Base-by-base conservation (phyloP, 208 protist species). In the Blastocrithidia nonstop region DNA sequence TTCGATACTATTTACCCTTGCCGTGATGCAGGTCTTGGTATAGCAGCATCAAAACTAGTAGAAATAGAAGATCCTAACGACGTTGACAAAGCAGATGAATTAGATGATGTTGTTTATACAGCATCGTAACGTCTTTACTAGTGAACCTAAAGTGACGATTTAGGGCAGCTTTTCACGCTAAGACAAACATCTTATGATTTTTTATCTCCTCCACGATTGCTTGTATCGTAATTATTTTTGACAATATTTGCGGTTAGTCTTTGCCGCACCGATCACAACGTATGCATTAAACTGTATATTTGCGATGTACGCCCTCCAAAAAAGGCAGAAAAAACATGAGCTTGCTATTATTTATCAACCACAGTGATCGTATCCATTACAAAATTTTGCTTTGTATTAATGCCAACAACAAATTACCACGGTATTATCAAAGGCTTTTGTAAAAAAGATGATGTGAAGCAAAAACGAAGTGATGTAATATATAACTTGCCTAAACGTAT, bases 401-500 rank as follows among this genome's bases (percentile, higher is more conserved):
- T 45, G 23, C 16, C 43, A 11, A 54, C 33, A 0, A 81, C 63
- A 41, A 71, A 53, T 16, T 76, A 66, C 60, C 70, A 63, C 1
- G 39, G 37, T 7, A 81, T 41, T 36, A 64, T 52, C 6, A 81
- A 16, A 6, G 59, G 48, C 19, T 50, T 31, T 2, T 59, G 59
- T n/a, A 81, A 50, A 25, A 81, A 76, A 3, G 63, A 57, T 3
- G 72, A 81, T 21, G 41, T 38, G 45, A 81, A 81, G 39, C 66
- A 74, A 19, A 81, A 19, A 4, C 72, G 62, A 16, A 81, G 27
- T 9, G 64, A 57, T 5, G 72, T 71, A 19, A 71, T 45, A 44
- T 81, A 75, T 39, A 81, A 56, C 22, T 41, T 53, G 4, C 72
- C 72, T 57, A 81, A 70, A 2, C 72, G 66, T 19, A 69, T 54